Conservation (phyloP, 2,329 filamentous ascomycete genomes). For the Ascochyta lentis region DNA sequence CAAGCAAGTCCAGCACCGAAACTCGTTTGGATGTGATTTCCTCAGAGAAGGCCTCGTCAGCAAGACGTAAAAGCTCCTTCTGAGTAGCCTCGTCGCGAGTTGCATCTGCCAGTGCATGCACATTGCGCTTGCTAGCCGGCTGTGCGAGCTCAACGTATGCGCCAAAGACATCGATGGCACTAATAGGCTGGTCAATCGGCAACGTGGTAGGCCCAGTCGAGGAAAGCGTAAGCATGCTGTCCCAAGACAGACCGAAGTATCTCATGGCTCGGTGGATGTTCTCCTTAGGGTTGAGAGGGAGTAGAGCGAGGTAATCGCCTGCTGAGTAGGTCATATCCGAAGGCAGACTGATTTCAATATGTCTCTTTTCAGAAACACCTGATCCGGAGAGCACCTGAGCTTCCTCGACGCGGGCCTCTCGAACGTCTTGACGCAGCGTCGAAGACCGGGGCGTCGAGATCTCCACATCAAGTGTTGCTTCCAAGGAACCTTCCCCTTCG, state of each 20-base stretch:
- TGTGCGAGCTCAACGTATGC: conserved; percentile 77
- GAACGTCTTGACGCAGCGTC: conserved; percentile 46
- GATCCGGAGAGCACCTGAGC: conserved; percentile 38
- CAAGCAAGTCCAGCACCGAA: conserved; percentile 73
- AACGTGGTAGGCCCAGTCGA: conserved; percentile 70
- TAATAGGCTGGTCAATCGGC: conserved; percentile 66
- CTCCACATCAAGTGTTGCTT: conserved; percentile 41
- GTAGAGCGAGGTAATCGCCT: conserved; percentile 77
- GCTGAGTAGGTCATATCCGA: conserved; percentile 67
- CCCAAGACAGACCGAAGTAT: conserved; percentile 72
- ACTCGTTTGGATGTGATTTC: conserved; percentile 61
- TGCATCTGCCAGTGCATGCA: conserved; percentile 59
- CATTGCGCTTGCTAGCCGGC: conserved; percentile 71
- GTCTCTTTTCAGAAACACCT: conserved; percentile 41
- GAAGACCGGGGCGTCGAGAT: conserved; percentile 45
- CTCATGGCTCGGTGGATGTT: conserved; percentile 69
- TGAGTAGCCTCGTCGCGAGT: conserved; percentile 58
- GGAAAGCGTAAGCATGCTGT: conserved; percentile 68
- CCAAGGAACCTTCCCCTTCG: conserved; percentile 31
- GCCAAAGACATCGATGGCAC: conserved; percentile 68
- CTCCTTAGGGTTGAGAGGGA: conserved; percentile 72
- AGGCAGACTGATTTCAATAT: conserved; percentile 55
- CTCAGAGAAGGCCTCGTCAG: conserved; percentile 48
- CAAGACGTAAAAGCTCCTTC: conserved; percentile 57
- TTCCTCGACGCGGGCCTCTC: conserved; percentile 45